Conservation (phyloP, 352 stramenopile species). For the Phytophthora sojae region DNA sequence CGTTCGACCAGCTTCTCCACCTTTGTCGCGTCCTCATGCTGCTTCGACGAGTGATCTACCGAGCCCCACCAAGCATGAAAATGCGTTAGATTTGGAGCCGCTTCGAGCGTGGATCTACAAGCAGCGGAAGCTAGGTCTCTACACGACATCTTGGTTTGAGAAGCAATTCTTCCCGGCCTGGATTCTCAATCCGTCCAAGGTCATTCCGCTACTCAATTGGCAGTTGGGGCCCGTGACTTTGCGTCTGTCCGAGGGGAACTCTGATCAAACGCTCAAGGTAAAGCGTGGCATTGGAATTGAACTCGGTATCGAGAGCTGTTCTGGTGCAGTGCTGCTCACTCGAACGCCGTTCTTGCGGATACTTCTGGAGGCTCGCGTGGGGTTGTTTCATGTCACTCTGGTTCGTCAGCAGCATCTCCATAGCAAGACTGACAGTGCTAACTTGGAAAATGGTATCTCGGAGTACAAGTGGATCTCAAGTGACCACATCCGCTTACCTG, state of each 20-base stretch:
- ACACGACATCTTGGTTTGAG: constrained; percentile 34
- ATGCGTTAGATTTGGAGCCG: constrained; percentile 20
- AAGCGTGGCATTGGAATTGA: constrained; percentile 45
- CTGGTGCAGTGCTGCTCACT: constrained; percentile 53
- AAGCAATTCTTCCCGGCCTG: constrained; percentile 34
- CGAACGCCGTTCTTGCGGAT: constrained; percentile 41
- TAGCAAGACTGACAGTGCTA: background rate
- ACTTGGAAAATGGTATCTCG: constrained; percentile 5
- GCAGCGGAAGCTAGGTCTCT: constrained; percentile 21
- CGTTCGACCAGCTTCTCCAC: constrained; percentile 22
- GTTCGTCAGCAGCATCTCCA: constrained; percentile 29
- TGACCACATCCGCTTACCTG: constrained; percentile 69
- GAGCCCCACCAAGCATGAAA: constrained; percentile 31
- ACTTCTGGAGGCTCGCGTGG: constrained; percentile 66
- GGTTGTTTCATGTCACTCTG: constrained; percentile 54
- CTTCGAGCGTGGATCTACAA: constrained; percentile 38
- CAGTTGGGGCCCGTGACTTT: constrained; percentile 56
- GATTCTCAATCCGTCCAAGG: constrained; percentile 25
- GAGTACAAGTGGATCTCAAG: constrained; percentile 63
- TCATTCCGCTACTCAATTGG: constrained; percentile 68
- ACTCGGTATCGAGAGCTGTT: constrained; percentile 54
- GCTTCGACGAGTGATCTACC: constrained; percentile 26
- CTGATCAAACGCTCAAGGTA: constrained; percentile 12
- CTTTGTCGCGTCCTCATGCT: constrained; percentile 25
- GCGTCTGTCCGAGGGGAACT: constrained; percentile 42